Evolutionary conservation across 2,329 filamentous ascomycete species (phyloP), one percentile per base, ranked within the genome.

Genomic region (Nemania sp.): DNA sequence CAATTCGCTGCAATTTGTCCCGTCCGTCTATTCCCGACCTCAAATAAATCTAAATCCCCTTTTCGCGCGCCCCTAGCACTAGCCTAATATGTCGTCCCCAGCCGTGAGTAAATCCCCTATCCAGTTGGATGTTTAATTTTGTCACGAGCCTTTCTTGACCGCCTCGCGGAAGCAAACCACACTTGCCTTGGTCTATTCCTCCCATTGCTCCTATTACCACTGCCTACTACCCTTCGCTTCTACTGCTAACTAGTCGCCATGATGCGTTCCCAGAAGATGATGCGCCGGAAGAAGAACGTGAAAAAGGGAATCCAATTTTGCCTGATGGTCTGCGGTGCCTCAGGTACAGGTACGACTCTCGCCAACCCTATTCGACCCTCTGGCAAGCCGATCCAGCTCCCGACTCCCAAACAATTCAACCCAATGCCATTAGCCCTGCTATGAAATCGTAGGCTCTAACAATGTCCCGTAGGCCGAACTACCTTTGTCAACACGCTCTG

Each of bases 301-400:
- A 98, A 98, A 92, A 98, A 98, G 90, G 96, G 96, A 81, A 98
- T 99, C 80, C 96, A 99, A 88, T 99, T 99, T 87, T 98, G 94
- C 84, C 85, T 99, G 89, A 99, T 99, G 96, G 96, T 99, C 79
- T 98, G 96, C 82, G 96, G 96, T 86, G 96, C 96, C 81, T 98
- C 95, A 77, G 96, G 96, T 83, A 98, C 96, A 84, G 96, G 94
- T 97, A 90, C 79, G 88, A 85, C 49, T 64, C 45, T 52, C 56
- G 47, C 45, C 38, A 49, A 24, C 63, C 54, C 67, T 20, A 3
- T 24, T 27, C 22, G 8, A 41, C 4, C 68, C 67, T 64, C 71
- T 20, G 26, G 8, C 64, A 65, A 70, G 18, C 47, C 51, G 56
- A 15, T 43, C 51, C 47, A 43, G 41, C 45, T 47, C 41, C 29